Conservation (phyloP, 2,329 filamentous ascomycete species). For the Ceratocystis cacaofunesta region DNA sequence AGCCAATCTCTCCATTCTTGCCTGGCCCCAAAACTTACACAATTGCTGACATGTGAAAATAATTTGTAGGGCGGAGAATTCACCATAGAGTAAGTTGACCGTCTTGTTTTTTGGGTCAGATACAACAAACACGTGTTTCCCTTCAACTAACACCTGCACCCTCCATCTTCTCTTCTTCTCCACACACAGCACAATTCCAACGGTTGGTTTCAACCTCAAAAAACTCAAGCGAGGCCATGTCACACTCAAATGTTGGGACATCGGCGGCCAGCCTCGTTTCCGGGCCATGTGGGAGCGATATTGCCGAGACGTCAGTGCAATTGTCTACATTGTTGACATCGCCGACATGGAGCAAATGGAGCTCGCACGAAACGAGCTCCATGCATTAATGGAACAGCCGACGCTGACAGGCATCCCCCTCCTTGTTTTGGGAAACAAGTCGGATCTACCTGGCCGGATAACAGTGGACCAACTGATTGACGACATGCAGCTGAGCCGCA, state of each 20-base stretch:
- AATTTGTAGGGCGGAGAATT: conserved; percentile 76
- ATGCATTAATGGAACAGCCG: conserved; percentile 71
- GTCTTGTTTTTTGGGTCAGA: background rate
- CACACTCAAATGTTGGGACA: conserved; percentile 97
- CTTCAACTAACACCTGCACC: conserved; percentile 3
- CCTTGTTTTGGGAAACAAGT: conserved; percentile 92
- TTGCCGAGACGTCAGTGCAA: conserved; percentile 91
- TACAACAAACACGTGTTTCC: background rate
- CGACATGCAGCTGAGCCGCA: conserved; percentile 72
- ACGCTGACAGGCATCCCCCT: conserved; percentile 80
- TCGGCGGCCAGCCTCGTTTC: conserved; percentile 92
- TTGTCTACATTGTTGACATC: conserved; percentile 96
- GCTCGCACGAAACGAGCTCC: conserved; percentile 81
- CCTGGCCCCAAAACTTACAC: background rate
- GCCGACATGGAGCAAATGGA: conserved; percentile 70
- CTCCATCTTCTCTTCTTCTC: conserved; percentile 21
- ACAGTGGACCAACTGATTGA: conserved; percentile 94
- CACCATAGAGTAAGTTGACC: conserved; percentile 75
- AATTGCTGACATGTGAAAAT: conserved; percentile 1
- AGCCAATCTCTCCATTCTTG: background rate
- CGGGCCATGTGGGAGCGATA: conserved; percentile 99
- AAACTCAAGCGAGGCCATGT: conserved; percentile 95
- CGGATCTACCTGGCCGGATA: conserved; percentile 78
- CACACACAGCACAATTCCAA: conserved; percentile 72
- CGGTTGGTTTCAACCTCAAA: conserved; percentile 98